phyloP scores from a whole-genome alignment of 1,284 basidiomycete species.

The Bjerkandera adusta region DNA sequence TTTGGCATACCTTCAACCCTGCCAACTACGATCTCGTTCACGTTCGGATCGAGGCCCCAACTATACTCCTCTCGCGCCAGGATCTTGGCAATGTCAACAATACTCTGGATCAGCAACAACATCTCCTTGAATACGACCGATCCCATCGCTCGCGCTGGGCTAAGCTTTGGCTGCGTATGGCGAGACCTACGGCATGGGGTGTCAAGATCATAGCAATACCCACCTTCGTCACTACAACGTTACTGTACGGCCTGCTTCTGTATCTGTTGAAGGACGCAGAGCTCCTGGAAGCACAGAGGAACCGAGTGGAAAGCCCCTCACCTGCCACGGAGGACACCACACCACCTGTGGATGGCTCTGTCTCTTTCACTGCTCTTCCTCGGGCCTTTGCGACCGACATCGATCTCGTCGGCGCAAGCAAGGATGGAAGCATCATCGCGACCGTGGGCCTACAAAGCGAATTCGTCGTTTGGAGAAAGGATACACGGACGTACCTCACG shows the following conservation, averaged over 20 bases:
- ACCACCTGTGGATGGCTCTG: constrained; percentile 39
- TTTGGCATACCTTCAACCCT: constrained; percentile 87
- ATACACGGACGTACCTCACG: constrained; percentile 39
- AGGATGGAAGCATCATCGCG: constrained; percentile 59
- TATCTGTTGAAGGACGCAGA: constrained; percentile 93
- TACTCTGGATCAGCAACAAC: constrained; percentile 4
- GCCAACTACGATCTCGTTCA: constrained; percentile 68
- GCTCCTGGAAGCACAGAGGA: constrained; percentile 81
- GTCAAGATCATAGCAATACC: constrained; percentile 85
- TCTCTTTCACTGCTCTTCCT: constrained; percentile 70
- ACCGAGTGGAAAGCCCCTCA: constrained; percentile 44
- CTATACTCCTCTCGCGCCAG: constrained; percentile 67
- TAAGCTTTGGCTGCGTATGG: constrained; percentile 45
- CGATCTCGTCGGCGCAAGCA: constrained; percentile 73
- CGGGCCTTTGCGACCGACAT: constrained; percentile 80
- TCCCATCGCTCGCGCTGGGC: constrained; percentile 40
- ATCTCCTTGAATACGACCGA: constrained; percentile 23
- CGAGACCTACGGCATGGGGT: constrained; percentile 66
- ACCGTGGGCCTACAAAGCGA: constrained; percentile 81
- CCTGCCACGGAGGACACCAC: constrained; percentile 31
- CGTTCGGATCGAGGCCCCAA: constrained; percentile 78
- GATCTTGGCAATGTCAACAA: constrained; percentile 25
- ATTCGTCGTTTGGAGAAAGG: constrained; percentile 62
- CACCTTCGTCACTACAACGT: constrained; percentile 74
- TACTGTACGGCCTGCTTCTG: constrained; percentile 79